Base-by-base conservation (phyloP, 2,329 filamentous ascomycete species). In the Aspergillus sp. region DNA sequence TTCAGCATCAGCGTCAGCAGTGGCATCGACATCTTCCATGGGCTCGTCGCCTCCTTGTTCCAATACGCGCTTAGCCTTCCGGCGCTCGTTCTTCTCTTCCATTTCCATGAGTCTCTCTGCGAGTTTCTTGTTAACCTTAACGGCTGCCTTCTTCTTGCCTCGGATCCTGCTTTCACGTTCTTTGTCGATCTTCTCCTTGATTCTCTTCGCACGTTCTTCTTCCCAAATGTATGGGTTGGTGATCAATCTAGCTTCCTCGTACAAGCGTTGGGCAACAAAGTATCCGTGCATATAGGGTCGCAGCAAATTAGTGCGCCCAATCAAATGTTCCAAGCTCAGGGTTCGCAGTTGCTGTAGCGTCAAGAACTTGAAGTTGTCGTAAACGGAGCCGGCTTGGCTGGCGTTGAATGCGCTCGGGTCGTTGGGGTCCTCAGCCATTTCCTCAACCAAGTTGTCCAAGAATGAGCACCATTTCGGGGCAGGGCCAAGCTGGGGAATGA, bases 361-460 rank as follows among this genome's bases (percentile, higher is more conserved):
- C 70, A 99, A 81, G 84, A 99, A 99, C 77, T 98, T 99, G 85
- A 93, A 98, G 77, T 99, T 98, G 77, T 99, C 95, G 80, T 99
- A 99, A 9, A 95, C 91, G 66, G 95, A 88, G 77, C 87, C 78
- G 76, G 83, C 70, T 54, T 79, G 74, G 31, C 73, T 69, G 25
- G 70, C 68, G 55, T 68, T 74, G 66, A 79, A 81, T 11, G 79
- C 76, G 52, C 84, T 82, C 5, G 86, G 87, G 67, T 89, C 86
- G 66, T 86, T 84, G 8, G 81, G 80, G 65, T 88, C 85, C 71
- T 98, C 93, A 8, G 93, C 93, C 91, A 99, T 97, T 76, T 99
- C 96, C 78, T 99, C 95, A 9, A 98, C 95, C 69, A 99, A 86
- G 69, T 96, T 97, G 77, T 99, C 96, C 61, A 99, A 80, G 85